These are phyloP conservation scores for Citrus hindsii DNA, from an alignment of 345 rosid genomes.

Conservation along the genomic window DNA sequence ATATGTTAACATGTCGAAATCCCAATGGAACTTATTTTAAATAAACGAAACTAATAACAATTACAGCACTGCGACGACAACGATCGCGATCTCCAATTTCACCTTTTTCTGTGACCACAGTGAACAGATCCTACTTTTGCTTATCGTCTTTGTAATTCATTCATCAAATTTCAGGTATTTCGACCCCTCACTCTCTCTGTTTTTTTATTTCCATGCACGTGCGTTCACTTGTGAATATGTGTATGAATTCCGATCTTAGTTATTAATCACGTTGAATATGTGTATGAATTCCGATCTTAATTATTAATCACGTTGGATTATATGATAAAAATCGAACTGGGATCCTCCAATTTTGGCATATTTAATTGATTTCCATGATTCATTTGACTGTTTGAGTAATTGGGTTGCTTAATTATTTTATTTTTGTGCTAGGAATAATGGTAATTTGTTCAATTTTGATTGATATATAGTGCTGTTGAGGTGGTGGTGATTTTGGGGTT, in stretches of 20 bases:
- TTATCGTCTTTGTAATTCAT: background rate
- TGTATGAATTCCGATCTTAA: background rate
- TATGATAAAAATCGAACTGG: background rate
- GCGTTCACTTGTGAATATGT: background rate
- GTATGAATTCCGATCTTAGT: background rate
- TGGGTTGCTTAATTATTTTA: background rate
- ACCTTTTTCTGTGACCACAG: background rate
- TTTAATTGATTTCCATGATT: background rate
- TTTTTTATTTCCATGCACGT: background rate
- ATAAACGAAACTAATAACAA: too few species aligned
- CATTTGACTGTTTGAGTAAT: background rate
- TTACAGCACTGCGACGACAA: background rate
- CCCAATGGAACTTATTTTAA: too few species aligned
- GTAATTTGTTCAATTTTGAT: background rate
- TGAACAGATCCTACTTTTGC: background rate
- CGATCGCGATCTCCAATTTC: background rate
- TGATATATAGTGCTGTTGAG: background rate
- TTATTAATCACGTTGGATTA: background rate
- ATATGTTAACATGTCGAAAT: too few species aligned
- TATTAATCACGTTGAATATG: background rate
- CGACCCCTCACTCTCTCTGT: background rate
- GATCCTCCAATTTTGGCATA: background rate
- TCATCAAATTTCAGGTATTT: background rate
- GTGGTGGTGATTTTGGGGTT: background rate
- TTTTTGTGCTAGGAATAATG: background rate